phyloP scores from a whole-genome alignment of 768 basidiomycete genomes.

The Candolleomyces efflorescens region DNA sequence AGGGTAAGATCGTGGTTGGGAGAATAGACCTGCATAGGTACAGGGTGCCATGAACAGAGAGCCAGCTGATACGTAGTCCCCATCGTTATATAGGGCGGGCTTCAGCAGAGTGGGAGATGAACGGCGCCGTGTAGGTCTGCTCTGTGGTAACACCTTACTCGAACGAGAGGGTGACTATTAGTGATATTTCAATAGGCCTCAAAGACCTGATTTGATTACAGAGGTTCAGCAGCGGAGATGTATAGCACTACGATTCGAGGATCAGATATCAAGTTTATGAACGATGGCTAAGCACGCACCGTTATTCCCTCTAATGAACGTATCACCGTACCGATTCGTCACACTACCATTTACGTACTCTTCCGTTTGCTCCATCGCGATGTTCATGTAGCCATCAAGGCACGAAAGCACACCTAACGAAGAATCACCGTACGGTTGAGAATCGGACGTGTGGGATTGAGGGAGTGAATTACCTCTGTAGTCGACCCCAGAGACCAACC shows the following conservation, averaged over 20 bases:
- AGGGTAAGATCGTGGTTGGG: no score
- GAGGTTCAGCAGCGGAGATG: conserved; percentile 64
- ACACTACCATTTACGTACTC: conserved; percentile 84
- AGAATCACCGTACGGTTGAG: neutral
- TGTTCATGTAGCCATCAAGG: conserved; percentile 99
- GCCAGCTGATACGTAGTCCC: no score
- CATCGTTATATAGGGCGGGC: no score
- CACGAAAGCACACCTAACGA: conserved; percentile 87
- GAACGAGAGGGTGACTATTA: no score
- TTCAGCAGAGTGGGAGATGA: no score
- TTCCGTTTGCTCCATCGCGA: conserved; percentile 94
- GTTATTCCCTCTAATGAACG: conserved; percentile 93
- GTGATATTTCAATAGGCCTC: no score
- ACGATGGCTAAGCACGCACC: conserved; percentile 36
- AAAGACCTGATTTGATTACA: no score
- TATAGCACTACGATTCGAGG: conserved; percentile 53
- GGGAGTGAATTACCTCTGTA: conserved; percentile 64
- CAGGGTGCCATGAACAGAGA: no score
- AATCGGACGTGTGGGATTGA: neutral
- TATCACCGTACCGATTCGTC: conserved; percentile 90
- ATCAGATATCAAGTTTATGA: neutral
- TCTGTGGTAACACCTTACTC: no score
- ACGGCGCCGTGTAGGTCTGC: no score
- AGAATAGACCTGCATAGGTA: no score
- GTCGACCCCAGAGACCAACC: conserved; percentile 90